Evolutionary conservation across 768 basidiomycete species (phyloP).

Genomic region (Termitomyces sp.): DNA sequence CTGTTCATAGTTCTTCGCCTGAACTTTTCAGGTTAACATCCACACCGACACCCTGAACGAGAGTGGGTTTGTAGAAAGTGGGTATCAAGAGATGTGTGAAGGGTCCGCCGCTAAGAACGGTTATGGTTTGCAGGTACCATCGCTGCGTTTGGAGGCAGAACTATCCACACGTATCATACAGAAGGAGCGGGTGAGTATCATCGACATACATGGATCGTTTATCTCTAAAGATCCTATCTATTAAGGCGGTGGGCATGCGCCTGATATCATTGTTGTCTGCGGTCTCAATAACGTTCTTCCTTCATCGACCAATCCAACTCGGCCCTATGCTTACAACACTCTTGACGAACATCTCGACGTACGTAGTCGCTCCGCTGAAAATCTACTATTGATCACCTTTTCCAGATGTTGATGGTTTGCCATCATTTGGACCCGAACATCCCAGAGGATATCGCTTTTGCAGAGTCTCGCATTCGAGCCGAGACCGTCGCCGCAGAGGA

Average conservation of each 20-base stretch:
- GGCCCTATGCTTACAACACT: slow-evolving; percentile 89
- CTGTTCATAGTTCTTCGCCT: not conserved
- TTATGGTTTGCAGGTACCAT: slow-evolving; percentile 63
- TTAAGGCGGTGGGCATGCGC: slow-evolving; percentile 89
- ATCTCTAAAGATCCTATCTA: not conserved
- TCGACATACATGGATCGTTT: not conserved
- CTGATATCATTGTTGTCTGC: slow-evolving; percentile 98
- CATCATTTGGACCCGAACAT: slow-evolving; percentile 93
- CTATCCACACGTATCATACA: slow-evolving; percentile 96
- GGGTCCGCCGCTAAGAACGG: not conserved
- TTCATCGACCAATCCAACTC: slow-evolving; percentile 94
- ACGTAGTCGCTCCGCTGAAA: slow-evolving; percentile 20
- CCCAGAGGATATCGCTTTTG: slow-evolving; percentile 91
- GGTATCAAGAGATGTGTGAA: slow-evolving; percentile 16
- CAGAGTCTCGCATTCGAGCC: slow-evolving; percentile 93
- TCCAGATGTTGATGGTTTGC: slow-evolving; percentile 99
- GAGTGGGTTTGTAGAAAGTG: slow-evolving; percentile 94
- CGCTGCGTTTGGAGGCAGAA: slow-evolving; percentile 81
- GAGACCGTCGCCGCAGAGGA: slow-evolving; percentile 99
- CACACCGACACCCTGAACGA: slow-evolving; percentile 98
- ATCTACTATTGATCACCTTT: not conserved
- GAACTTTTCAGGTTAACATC: slow-evolving; percentile 65
- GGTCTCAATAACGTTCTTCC: slow-evolving; percentile 87
- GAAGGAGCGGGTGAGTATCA: slow-evolving; percentile 78
- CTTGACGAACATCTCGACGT: slow-evolving; percentile 97